Conservation (phyloP, 106 monocot species). For the Posidonia australis region DNA sequence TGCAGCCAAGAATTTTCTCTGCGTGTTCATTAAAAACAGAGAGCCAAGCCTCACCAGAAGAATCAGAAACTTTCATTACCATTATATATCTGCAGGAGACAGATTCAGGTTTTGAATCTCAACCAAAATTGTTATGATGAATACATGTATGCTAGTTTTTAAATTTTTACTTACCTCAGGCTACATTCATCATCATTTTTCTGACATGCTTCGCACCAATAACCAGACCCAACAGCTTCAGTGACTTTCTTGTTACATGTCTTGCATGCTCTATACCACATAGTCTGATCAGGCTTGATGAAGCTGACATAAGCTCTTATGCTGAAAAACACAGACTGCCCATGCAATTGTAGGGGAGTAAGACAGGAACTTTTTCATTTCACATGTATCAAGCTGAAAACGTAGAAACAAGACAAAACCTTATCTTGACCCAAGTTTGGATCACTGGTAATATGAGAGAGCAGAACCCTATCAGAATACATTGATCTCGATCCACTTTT, state of each 20-base stretch:
- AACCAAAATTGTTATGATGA: too few species aligned
- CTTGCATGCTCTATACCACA: constrained; percentile 97
- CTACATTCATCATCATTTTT: constrained; percentile 79
- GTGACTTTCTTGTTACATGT: constrained; percentile 92
- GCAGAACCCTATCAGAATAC: constrained; percentile 71
- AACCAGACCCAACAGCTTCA: constrained; percentile 74
- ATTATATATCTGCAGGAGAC: constrained; percentile 55
- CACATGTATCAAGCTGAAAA: too few species aligned
- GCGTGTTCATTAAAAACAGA: constrained; percentile 92
- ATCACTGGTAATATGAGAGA: constrained; percentile 66
- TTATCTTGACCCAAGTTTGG: constrained; percentile 72
- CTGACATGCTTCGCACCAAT: constrained; percentile 84
- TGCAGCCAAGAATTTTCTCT: constrained; percentile 87
- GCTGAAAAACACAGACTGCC: constrained; percentile 75
- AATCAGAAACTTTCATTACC: constrained; percentile 76
- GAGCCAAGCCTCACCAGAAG: constrained; percentile 83
- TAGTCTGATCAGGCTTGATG: constrained; percentile 81
- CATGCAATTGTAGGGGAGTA: too few species aligned
- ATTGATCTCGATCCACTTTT: constrained; percentile 55
- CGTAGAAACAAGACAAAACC: constrained; percentile 14
- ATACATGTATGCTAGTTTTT: too few species aligned
- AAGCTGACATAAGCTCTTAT: constrained; percentile 56
- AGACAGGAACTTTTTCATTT: too few species aligned
- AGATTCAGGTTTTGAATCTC: background rate
- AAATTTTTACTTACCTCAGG: constrained; percentile 38